Evolutionary conservation across 1,139 yeast genomes (phyloP).

Genomic region (Nematodospora anomalae): DNA sequence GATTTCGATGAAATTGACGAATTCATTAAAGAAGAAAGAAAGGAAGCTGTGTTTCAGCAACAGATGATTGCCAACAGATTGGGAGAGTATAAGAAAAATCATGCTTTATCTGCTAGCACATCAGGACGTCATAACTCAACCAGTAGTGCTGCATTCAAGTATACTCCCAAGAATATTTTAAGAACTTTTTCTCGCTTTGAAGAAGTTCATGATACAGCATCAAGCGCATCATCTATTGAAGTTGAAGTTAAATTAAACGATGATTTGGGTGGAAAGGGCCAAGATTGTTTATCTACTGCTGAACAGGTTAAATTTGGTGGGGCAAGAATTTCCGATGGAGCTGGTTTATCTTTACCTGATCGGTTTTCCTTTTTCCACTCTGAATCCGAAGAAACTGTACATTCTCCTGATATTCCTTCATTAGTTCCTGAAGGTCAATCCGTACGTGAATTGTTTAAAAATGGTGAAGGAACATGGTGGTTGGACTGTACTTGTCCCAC

Average conservation of each 20-base stretch:
- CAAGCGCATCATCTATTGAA: slow-evolving; percentile 10
- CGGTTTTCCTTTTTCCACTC: slow-evolving; percentile 83
- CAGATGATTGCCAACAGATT: slow-evolving; percentile 23
- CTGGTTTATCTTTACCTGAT: slow-evolving; percentile 53
- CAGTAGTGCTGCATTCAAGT: slow-evolving; percentile 55
- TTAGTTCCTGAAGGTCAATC: slow-evolving; percentile 65
- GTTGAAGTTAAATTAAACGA: slow-evolving; percentile 12
- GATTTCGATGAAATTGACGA: slow-evolving; percentile 81
- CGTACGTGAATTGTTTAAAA: slow-evolving; percentile 60
- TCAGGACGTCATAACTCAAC: slow-evolving; percentile 7
- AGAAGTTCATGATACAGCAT: slow-evolving; percentile 11
- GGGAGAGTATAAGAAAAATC: not conserved
- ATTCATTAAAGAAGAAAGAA: slow-evolving; percentile 57
- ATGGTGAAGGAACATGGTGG: slow-evolving; percentile 69
- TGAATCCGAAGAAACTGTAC: slow-evolving; percentile 81
- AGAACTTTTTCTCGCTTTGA: slow-evolving; percentile 14
- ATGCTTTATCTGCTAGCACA: not conserved
- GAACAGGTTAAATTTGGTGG: slow-evolving; percentile 13
- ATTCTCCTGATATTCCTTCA: slow-evolving; percentile 83
- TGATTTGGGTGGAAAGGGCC: no score
- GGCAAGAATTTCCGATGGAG: slow-evolving; percentile 14
- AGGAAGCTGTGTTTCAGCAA: slow-evolving; percentile 30
- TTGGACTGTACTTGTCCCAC: slow-evolving; percentile 69
- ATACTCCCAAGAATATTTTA: slow-evolving; percentile 52
- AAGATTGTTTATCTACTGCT: no score